A percentile compares a stretch with the other conserved stretches of the same genome.
These are phyloP conservation scores for Dactylellina sp. DNA, from an alignment of 2,329 filamentous ascomycete genomes.

Conservation along the genomic window DNA sequence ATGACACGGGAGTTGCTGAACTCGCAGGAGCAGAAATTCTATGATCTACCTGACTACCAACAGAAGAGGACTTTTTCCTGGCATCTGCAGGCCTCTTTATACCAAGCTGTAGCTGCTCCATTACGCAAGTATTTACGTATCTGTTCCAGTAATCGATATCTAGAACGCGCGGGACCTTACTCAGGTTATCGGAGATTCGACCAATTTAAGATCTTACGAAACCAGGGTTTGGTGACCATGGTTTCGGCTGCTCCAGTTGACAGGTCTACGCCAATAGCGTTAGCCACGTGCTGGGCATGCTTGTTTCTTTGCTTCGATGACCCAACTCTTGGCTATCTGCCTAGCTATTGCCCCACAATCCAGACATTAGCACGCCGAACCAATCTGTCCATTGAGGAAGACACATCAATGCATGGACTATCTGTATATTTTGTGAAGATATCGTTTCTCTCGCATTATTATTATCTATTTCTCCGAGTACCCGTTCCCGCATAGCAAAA, in stretches of 20 bases:
- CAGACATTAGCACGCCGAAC: too few species aligned
- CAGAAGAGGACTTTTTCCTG: background rate
- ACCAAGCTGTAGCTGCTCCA: constrained; percentile 6
- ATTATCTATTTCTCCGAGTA: too few species aligned
- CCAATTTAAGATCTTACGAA: background rate
- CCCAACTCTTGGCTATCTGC: constrained; percentile 24
- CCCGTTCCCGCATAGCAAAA: too few species aligned
- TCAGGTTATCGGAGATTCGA: too few species aligned
- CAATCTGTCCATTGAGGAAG: constrained; percentile 1
- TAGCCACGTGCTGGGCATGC: constrained; percentile 37
- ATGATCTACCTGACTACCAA: background rate
- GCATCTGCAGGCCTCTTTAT: constrained; percentile 5
- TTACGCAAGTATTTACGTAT: background rate
- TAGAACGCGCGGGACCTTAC: background rate
- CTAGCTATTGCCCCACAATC: background rate
- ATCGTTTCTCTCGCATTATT: too few species aligned
- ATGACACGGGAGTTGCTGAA: constrained; percentile 6
- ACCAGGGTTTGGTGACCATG: background rate
- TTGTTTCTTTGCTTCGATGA: constrained; percentile 20
- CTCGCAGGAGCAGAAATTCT: background rate
- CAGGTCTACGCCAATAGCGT: constrained; percentile 28
- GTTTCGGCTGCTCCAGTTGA: background rate
- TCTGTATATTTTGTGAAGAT: too few species aligned
- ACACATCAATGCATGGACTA: background rate
- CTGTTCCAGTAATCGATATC: background rate